Evolutionary conservation across 257 asterid genomes (phyloP), one percentile per base, ranked within the genome.

Genomic region (Linaria vulgaris): DNA sequence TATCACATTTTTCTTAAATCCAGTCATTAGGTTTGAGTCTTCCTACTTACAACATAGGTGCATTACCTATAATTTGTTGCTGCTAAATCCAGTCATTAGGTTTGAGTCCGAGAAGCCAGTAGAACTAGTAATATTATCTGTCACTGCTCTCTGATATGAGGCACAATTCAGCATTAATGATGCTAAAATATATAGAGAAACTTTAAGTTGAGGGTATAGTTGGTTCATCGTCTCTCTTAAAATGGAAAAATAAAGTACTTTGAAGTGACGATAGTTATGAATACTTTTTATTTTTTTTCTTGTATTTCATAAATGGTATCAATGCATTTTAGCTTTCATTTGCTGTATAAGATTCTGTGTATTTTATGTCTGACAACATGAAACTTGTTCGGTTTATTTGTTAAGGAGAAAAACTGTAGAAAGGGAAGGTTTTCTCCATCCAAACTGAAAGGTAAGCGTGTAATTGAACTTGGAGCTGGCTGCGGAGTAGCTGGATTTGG

Each of bases 401-500:
- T 71, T 63, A 44, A 89, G 97, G 99, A 90, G 70, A 94, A 82
- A 63, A 94, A 94, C 30, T 80, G 94, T 74, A 78, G 96, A 69
- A 90, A 82, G 73, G 97, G 99, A 56, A 87, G 82, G 72, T 85
- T 87, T 80, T 87, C 86, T 58, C 88, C 95, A 49, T 75, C 95
- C 68, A 94, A 90, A 78, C 69, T 94, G 74, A 87, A 70, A 80
- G 99, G 99, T 59, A 94, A 87, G 66, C 97, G 92, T 31, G 99
- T 80, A n/a, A 76, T 94, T 47, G 99, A 94, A 79, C 97, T 94
- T 52, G 99, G 99, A 74, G 99, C 99, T 1, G 99, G 99, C 66
- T 94, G 99, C 74, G 97, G 99, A 27, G 95, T 94, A 56, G 96
- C 97, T 61, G 97, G 97, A 67, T 94, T 94, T 59, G 95, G 99